These are phyloP conservation scores for Mitragyna speciosa DNA, from an alignment of 257 asterid species.

Conservation along the genomic window DNA sequence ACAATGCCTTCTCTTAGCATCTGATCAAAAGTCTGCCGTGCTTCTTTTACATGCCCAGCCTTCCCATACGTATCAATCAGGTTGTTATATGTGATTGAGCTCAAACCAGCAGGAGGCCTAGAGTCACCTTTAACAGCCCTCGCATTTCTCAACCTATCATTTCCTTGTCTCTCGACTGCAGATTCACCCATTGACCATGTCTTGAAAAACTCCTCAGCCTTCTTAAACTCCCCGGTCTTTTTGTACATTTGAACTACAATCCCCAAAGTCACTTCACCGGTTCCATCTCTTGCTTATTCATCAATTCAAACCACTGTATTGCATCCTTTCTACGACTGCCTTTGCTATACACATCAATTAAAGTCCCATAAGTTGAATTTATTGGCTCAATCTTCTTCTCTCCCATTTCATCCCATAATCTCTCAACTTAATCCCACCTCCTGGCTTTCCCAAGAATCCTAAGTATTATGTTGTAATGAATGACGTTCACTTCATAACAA, in stretches of 20 bases:
- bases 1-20: conserved; percentile 67
- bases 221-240: conserved; percentile 72
- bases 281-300: conserved; percentile 57
- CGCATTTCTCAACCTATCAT: conserved; percentile 28
- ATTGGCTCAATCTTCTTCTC: conserved; percentile 51
- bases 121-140: conserved; percentile 27
- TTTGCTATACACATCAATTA: conserved; percentile 82
- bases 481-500: conserved; percentile 78
- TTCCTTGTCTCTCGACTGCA: conserved; percentile 21
- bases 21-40: conserved; percentile 57
- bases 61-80: conserved; percentile 93
- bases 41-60: conserved; percentile 78
- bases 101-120: conserved; percentile 34
- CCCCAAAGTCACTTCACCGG: conserved; percentile 96
- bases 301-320: conserved; percentile 69
- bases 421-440: conserved; percentile 68
- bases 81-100: conserved; percentile 69
- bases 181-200: conserved; percentile 57
- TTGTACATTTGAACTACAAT: conserved; percentile 88
- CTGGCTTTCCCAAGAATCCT: conserved; percentile 67
- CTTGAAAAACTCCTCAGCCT: conserved; percentile 80
- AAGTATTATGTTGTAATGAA: conserved; percentile 84
- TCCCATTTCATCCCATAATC: conserved; percentile 69
- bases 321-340: conserved; percentile 66
- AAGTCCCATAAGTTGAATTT: conserved; percentile 89